Percentiles rank a stretch among this genome's conserved stretches.
Evolutionary conservation across 805 yeast genomes (phyloP).

Genomic region (Wickerhamomyces sydowiorum): DNA sequence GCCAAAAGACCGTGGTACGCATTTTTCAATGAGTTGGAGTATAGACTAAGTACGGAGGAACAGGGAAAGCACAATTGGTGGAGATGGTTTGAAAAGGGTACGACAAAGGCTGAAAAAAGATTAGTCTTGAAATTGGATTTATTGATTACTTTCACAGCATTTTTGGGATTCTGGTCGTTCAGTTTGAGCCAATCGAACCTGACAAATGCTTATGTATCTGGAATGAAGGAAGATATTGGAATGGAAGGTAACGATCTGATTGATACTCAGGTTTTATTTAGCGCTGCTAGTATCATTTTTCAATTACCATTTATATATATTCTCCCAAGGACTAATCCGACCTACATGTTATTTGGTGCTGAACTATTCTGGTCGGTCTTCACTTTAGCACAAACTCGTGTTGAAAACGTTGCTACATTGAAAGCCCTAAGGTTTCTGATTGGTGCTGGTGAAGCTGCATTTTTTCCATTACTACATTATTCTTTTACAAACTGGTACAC

Average conservation of each 20-base stretch:
- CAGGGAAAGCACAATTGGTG: neutral
- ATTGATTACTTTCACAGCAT: constrained; percentile 46
- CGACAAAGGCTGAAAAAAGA: constrained; percentile 32
- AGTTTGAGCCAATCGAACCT: constrained; percentile 33
- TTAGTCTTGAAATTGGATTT: constrained; percentile 48
- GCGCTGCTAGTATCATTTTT: constrained; percentile 54
- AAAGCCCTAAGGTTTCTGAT: constrained; percentile 59
- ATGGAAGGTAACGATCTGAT: constrained; percentile 62
- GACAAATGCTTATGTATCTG: constrained; percentile 60
- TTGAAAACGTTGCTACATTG: constrained; percentile 43
- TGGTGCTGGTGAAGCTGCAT: constrained; percentile 63
- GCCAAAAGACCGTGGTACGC: constrained; percentile 36
- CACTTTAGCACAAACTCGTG: constrained; percentile 50
- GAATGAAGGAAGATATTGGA: constrained; percentile 51
- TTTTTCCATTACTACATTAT: constrained; percentile 52
- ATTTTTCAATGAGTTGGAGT: constrained; percentile 45
- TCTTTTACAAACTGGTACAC: constrained; percentile 56
- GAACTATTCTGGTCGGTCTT: constrained; percentile 66
- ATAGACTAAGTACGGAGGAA: constrained; percentile 21
- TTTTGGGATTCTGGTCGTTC: constrained; percentile 53
- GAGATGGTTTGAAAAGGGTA: constrained; percentile 2
- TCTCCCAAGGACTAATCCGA: constrained; percentile 48
- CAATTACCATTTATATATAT: constrained; percentile 63
- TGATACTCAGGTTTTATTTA: constrained; percentile 51
- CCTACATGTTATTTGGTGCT: constrained; percentile 25